phyloP scores from a whole-genome alignment of 2,329 filamentous ascomycete genomes.

The Volutella citrinella region DNA sequence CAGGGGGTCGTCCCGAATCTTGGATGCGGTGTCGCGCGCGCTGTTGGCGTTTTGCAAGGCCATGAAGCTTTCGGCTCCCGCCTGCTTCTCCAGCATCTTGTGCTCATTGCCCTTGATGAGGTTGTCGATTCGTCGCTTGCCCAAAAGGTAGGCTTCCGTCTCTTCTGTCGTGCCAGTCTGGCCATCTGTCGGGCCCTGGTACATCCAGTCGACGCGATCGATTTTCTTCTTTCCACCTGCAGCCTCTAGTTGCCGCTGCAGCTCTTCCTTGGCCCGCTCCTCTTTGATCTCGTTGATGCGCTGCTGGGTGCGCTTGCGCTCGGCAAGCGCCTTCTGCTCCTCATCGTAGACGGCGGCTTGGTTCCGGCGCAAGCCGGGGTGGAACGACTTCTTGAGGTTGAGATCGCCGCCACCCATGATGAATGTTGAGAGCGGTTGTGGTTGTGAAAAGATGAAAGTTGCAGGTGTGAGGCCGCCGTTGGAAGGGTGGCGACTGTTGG shows the following conservation, averaged over 20 bases:
- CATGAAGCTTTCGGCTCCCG: constrained; percentile 58
- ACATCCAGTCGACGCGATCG: constrained; percentile 97
- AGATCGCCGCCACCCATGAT: constrained; percentile 92
- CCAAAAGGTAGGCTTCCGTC: constrained; percentile 88
- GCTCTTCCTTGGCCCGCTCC: constrained; percentile 87
- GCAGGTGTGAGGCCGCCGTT: too few species aligned
- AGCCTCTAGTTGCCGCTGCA: constrained; percentile 84
- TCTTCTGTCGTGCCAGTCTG: constrained; percentile 79
- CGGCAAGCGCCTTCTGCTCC: constrained; percentile 87
- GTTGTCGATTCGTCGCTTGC: constrained; percentile 87
- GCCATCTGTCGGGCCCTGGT: constrained; percentile 78
- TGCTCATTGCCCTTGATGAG: constrained; percentile 74
- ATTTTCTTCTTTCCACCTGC: constrained; percentile 78
- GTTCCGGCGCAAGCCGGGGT: constrained; percentile 86
- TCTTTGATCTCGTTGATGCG: constrained; percentile 91
- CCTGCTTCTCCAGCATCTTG: constrained; percentile 76
- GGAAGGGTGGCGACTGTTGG: constrained; percentile 18
- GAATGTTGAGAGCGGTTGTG: constrained; percentile 16
- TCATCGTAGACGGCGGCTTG: constrained; percentile 88
- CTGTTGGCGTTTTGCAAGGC: constrained; percentile 68
- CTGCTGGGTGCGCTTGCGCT: constrained; percentile 90
- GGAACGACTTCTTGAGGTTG: constrained; percentile 94
- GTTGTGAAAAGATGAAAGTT: constrained; percentile 12
- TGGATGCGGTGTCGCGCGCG: constrained; percentile 74
- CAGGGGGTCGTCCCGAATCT: constrained; percentile 87